phyloP scores from a whole-genome alignment of 2,329 filamentous ascomycete genomes.

The Nemania bipapillata region DNA sequence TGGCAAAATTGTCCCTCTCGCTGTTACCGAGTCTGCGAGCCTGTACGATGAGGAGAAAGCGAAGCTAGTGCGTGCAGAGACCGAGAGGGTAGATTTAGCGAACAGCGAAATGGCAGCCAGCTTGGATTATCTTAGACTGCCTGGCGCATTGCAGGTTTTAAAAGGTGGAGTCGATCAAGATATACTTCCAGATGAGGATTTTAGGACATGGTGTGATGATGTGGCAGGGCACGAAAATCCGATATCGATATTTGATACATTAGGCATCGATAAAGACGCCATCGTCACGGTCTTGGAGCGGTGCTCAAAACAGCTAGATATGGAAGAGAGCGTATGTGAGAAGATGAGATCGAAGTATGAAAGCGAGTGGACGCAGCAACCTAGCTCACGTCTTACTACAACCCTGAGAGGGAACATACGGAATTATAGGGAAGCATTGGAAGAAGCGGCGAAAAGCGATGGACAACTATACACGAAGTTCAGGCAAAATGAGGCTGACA shows the following conservation, averaged over 20 bases:
- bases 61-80: constrained; percentile 91
- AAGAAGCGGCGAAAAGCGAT: constrained; percentile 89
- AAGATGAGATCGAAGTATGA: constrained; percentile 99
- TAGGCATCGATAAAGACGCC: constrained; percentile 80
- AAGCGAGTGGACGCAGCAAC: constrained; percentile 95
- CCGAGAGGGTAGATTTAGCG: constrained; percentile 89
- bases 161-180: constrained; percentile 95
- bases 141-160: constrained; percentile 86
- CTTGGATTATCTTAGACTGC: constrained; percentile 90
- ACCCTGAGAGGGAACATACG: constrained; percentile 87
- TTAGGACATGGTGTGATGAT: constrained; percentile 92
- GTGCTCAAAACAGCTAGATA: constrained; percentile 88
- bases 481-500: constrained; percentile 85
- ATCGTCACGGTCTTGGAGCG: constrained; percentile 79
- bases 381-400: constrained; percentile 86
- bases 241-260: constrained; percentile 77
- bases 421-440: constrained; percentile 87
- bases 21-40: constrained; percentile 95
- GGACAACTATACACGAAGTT: constrained; percentile 83
- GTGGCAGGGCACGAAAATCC: constrained; percentile 87
- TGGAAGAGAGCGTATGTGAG: constrained; percentile 97
- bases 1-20: constrained; percentile 93
- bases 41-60: constrained; percentile 99
- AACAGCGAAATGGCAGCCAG: constrained; percentile 97
- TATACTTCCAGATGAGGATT: constrained; percentile 87